phyloP scores from a whole-genome alignment of 129 eudicot species.

The Flaveria sonorensis region DNA sequence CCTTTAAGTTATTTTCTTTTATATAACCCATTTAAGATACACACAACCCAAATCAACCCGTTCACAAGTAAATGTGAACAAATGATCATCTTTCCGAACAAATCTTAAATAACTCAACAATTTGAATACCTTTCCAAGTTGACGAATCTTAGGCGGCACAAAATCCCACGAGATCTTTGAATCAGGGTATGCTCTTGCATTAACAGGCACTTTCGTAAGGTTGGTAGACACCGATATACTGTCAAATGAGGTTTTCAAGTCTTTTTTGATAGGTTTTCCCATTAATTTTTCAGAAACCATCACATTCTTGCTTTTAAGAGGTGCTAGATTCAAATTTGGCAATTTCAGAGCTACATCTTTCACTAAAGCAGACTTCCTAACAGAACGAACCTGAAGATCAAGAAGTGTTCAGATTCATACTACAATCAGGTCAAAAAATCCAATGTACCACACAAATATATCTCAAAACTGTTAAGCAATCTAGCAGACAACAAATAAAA shows the following conservation, averaged over 20 bases:
- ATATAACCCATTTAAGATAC: not conserved
- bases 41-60: constrained; percentile 1
- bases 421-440: constrained; percentile 3
- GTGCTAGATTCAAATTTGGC: constrained; percentile 41
- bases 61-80: not conserved
- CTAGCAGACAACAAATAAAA: not conserved
- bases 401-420: not conserved
- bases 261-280: constrained; percentile 50
- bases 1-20: not conserved
- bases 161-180: constrained; percentile 50
- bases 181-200: constrained; percentile 47
- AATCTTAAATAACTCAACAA: not conserved
- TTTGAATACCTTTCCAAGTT: constrained; percentile 69
- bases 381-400: constrained; percentile 41
- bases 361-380: constrained; percentile 39
- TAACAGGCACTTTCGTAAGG: constrained; percentile 46
- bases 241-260: constrained; percentile 48
- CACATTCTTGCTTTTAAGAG: constrained; percentile 64
- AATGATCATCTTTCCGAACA: not conserved
- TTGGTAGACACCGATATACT: constrained; percentile 31
- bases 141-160: constrained; percentile 49
- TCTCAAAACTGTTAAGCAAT: not conserved
- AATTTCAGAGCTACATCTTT: constrained; percentile 38
- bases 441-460: not conserved
- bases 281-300: constrained; percentile 50